Evolutionary conservation across 139 green algal genomes (phyloP), one percentile per base, ranked within the genome.

Genomic region (Haematococcus sp.): DNA sequence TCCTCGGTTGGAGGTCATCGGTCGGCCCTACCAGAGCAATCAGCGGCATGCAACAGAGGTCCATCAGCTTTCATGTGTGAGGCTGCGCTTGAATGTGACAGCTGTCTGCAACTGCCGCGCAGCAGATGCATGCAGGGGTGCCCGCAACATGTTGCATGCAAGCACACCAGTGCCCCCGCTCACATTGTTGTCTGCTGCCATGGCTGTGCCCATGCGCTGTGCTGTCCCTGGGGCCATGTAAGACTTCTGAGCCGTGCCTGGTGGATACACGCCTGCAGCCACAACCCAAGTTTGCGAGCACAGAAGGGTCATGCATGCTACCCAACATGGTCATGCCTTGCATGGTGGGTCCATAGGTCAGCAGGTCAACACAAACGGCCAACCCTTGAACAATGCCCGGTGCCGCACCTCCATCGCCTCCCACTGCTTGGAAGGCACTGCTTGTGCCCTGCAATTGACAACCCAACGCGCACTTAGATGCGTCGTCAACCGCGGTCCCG

Each of bases 1-100:
- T 0, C 82, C 89, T 52, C 83, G 74, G 83, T 88, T 88, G 3
- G 88, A 91, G 4, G 90, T 96, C 89, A 96, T 93, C 9, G 91
- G 91, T 0, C 91, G 82, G 9, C 77, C 84, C 59, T 76, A 40
- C 7, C 40, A n/a, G n/a, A n/a, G 40, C 40, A 49, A 11, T 49
- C 7, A 7, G 11, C 40, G 40, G 11, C 40, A 49, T 49, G 40
- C 40, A 49, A 11, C 40, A n/a, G n/a, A 44, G 13, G 3, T 52
- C 7, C 34, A 63, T 63, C 15, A 11, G n/a, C 17, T 22, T 30
- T 31, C 16, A 20, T 63, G 28, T 73, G 23, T 23, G 25, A 49
- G 66, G 34, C 19, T 52, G 63, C 33, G 20, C 54, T 43, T 70
- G 32, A 27, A 13, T 66, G 59, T 40, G 25, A n/a, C n/a, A n/a